Conservation (phyloP, 768 basidiomycete genomes). For the Podaxis sp. region DNA sequence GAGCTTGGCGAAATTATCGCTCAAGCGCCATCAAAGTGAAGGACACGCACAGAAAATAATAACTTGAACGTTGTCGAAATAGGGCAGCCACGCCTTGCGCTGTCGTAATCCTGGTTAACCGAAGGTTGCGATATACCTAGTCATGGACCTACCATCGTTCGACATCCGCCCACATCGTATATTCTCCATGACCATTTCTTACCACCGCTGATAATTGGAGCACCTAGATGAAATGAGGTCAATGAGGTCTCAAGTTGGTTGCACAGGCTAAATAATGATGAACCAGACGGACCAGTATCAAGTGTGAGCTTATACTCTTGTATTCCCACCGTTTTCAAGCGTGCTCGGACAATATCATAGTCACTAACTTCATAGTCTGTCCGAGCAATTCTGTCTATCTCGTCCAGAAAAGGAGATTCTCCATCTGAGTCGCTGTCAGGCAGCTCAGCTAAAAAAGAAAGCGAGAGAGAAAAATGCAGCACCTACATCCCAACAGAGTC, state of each 20-base stretch:
- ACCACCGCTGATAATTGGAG: constrained; percentile 19
- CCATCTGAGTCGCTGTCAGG: not conserved
- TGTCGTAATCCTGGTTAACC: constrained; percentile 27
- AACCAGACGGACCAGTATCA: constrained; percentile 34
- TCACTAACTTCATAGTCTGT: constrained; percentile 65
- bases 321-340: constrained; percentile 69
- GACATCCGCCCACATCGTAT: constrained; percentile 77
- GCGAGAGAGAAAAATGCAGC: constrained; percentile 4
- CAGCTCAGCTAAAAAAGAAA: not conserved
- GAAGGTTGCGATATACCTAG: not conserved
- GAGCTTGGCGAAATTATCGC: not conserved
- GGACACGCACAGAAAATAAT: constrained; percentile 63
- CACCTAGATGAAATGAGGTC: too few species aligned
- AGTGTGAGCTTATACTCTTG: constrained; percentile 62
- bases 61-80: constrained; percentile 76
- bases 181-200: constrained; percentile 63
- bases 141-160: constrained; percentile 51
- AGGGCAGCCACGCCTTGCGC: constrained; percentile 80
- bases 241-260: not conserved
- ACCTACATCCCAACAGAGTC: constrained; percentile 71
- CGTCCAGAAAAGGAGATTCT: constrained; percentile 59
- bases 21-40: constrained; percentile 1
- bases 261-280: not conserved
- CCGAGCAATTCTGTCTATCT: constrained; percentile 62
- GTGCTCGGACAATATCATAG: constrained; percentile 70